Evolutionary conservation across 352 stramenopile genomes (phyloP).

Genomic region (Pythium chondricola): DNA sequence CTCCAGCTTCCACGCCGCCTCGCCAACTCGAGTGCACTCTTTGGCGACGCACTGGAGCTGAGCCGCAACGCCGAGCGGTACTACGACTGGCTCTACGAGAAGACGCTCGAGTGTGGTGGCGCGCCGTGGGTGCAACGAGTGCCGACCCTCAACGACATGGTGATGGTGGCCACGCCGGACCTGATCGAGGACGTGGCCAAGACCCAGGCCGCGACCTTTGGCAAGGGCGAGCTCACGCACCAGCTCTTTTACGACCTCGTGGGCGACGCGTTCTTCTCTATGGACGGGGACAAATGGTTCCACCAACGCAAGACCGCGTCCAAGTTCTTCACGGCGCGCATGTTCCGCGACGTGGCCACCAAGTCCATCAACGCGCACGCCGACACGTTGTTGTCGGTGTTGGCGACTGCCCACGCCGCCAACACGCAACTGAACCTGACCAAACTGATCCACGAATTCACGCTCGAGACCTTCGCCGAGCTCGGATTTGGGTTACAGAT

Average conservation of each 20-base stretch:
- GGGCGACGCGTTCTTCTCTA: slow-evolving; percentile 12
- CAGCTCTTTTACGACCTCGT: slow-evolving; percentile 10
- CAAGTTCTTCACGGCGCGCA: slow-evolving; percentile 11
- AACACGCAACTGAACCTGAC: slow-evolving; percentile 9
- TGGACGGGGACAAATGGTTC: slow-evolving; percentile 13
- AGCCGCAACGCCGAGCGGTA: slow-evolving; percentile 6
- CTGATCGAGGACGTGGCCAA: slow-evolving; percentile 15
- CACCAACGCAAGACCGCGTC: slow-evolving; percentile 12
- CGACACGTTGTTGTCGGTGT: neutral
- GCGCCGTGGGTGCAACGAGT: slow-evolving; percentile 8
- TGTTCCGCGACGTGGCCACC: slow-evolving; percentile 6
- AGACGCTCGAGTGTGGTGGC: slow-evolving; percentile 2
- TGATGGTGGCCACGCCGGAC: slow-evolving; percentile 10
- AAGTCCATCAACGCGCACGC: slow-evolving; percentile 14
- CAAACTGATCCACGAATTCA: slow-evolving; percentile 14
- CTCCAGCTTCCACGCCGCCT: slow-evolving; percentile 6
- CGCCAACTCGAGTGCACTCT: neutral
- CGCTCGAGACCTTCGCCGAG: slow-evolving; percentile 21
- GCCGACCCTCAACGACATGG: slow-evolving; percentile 9
- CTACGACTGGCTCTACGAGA: slow-evolving; percentile 16
- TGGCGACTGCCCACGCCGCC: neutral
- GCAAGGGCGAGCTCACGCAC: slow-evolving; percentile 7
- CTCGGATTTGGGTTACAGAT: slow-evolving; percentile 21
- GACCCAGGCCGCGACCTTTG: slow-evolving; percentile 13
- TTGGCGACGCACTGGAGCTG: slow-evolving; percentile 7